phyloP scores from a whole-genome alignment of 805 yeast genomes.

The Candida silvicultrix region DNA sequence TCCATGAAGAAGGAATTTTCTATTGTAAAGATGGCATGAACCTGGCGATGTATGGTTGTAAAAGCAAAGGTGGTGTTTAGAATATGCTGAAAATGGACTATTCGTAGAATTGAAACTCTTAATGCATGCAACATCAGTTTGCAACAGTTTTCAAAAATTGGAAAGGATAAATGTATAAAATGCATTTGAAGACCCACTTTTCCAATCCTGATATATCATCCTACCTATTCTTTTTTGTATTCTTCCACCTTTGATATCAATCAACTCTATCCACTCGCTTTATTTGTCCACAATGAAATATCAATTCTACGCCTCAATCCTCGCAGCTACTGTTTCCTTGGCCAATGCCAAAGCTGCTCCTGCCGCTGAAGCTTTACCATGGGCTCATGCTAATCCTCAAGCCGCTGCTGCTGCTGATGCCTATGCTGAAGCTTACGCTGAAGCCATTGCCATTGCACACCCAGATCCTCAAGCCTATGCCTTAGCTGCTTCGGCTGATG shows the following conservation, averaged over 20 bases:
- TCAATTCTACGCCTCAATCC: neutral
- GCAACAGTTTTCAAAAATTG: too few relatives aligned
- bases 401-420: slow-evolving; percentile 1
- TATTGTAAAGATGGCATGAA: neutral
- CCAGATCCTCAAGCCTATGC: slow-evolving; percentile 16
- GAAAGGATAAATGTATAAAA: neutral
- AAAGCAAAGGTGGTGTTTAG: neutral
- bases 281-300: neutral
- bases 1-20: neutral
- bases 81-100: neutral
- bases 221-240: too few relatives aligned
- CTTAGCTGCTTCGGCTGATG: slow-evolving; percentile 5
- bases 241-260: neutral
- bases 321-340: neutral
- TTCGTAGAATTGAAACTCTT: neutral
- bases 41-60: neutral
- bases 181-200: neutral
- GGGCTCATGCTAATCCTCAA: neutral
- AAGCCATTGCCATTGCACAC: slow-evolving; percentile 2
- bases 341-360: neutral
- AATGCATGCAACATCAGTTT: neutral
- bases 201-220: neutral
- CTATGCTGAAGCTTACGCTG: slow-evolving; percentile 2
- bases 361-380: neutral
- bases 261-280: neutral